Base-by-base conservation (phyloP, 2,329 filamentous ascomycete genomes). In the Colletotrichum paranaense region DNA sequence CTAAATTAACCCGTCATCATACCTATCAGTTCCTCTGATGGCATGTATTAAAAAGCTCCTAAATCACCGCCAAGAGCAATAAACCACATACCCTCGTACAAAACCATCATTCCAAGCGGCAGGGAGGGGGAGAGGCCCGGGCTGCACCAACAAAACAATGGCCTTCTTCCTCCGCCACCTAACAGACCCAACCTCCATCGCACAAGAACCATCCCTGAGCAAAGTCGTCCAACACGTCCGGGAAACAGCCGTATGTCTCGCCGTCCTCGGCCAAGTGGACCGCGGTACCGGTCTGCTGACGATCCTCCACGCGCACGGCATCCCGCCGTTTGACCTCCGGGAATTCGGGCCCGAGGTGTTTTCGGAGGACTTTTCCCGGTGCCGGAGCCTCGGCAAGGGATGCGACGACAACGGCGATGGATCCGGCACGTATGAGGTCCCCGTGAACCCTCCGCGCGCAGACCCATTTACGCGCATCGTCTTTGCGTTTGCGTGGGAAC, bases 91-190 rank as follows among this genome's bases (percentile, higher is more conserved):
- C 6, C 6, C 38, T 42, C 16, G 5, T 42, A 42, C 1, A 1
- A 19, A 42, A 35, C 32, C 14, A 3, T 19, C 14, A 19, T 42
- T 6, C 1, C 5, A 19, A 42, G 7, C 38, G 38, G 32, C 32
- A 42, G 35, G 38, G 38, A 42, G 38, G 38, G 38, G 38, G 3
- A 7, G 38, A 42, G 16, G 38, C 6, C 38, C 38, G 38, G 16
- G 38, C 38, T 16, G 38, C 38, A 3, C 5, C 38, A 42, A 19
- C 38, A 35, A 35, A 16, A 42, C 38, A 8, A 67, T 66, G n/a
- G 32, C 49, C 62, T 67, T 58, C 62, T 70, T 70, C 53, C 58
- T 24, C 26, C 63, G 55, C 8, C 35, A 71, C 62, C 55, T 71
- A 16, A 56, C 26, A 11, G 42, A 67, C 30, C 32, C 63, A 24